phyloP scores from a whole-genome alignment of 768 basidiomycete species.

The Boletus insuetus region DNA sequence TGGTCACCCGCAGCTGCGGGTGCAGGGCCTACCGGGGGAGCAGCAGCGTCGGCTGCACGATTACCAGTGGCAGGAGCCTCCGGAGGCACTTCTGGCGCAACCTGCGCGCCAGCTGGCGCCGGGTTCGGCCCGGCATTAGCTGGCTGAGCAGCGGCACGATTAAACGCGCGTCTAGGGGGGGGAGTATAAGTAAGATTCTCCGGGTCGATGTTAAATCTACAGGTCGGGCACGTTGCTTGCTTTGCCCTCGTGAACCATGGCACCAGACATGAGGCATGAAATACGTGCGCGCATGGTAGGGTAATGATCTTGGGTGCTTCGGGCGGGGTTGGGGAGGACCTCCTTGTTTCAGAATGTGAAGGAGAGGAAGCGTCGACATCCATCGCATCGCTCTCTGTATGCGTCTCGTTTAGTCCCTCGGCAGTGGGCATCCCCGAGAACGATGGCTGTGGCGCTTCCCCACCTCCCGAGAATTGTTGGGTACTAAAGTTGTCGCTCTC shows the following conservation, averaged over 20 bases:
- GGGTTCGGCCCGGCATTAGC: conserved; percentile 12
- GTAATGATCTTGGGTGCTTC: conserved; percentile 51
- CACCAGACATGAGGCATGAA: conserved; percentile 73
- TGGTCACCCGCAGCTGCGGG: not conserved
- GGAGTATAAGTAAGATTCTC: conserved; percentile 59
- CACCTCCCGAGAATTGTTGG: conserved; percentile 10
- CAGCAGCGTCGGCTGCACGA: not conserved
- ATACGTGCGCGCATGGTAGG: conserved; percentile 79
- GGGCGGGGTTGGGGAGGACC: conserved; percentile 3
- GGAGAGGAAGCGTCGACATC: conserved; percentile 17
- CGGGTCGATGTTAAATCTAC: conserved; percentile 81
- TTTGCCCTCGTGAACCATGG: conserved; percentile 81
- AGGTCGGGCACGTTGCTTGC: conserved; percentile 82
- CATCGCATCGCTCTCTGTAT: conserved; percentile 11
- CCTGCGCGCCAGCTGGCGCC: conserved; percentile 6
- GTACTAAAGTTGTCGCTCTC: conserved; percentile 37
- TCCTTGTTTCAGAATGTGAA: conserved; percentile 12
- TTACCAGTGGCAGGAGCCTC: not conserved
- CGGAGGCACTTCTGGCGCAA: conserved; percentile 7
- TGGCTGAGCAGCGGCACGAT: conserved; percentile 10
- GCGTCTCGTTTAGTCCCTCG: conserved; percentile 5
- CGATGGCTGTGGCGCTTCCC: not conserved
- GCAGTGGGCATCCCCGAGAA: not conserved
- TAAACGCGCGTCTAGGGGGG: conserved; percentile 17
- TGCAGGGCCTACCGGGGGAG: not conserved